Base-by-base conservation (phyloP, 2,329 filamentous ascomycete genomes). In the Nothomitra cinnamomea region DNA sequence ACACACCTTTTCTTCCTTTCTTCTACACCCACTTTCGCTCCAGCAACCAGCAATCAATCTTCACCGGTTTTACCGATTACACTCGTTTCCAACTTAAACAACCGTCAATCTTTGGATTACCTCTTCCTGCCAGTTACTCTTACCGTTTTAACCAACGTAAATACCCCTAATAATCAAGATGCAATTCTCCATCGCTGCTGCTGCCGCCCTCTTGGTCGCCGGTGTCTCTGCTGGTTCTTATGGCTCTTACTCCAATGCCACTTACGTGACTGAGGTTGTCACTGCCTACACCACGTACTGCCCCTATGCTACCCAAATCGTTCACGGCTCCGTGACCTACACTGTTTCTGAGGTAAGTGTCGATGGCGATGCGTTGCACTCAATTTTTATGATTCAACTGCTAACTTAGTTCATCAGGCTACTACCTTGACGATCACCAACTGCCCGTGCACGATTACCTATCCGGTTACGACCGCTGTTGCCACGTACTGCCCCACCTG, bases 241-340 rank as follows among this genome's bases (percentile, higher is more conserved):
- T 45, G 22, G 40, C 52, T 56, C 59, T 45, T 42, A 40, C 55
- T 55, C 40, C 48, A 54, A 63, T 62, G 58, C 63, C 64, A 70
- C 71, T 60, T 77, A 77, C 68, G 74, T 73, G 69, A 86, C 81
- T 60, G 78, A 83, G 73, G 71, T 79, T 59, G 76, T 86, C 59
- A 80, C 78, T 55, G 68, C 71, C 55, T 78, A 78, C 72, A 80
- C 76, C 69, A 87, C 83, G 65, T 85, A 75, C 78, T 87, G 84
- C 79, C 82, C 83, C 21, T 72, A 64, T 60, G 67, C 83, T 59
- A 86, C 83, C 61, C 67, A 72, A 61, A 69, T 86, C 68, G 77
- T 75, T 63, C 73, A 83, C 70, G 76, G 74, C 65, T 72, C 69
- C 69, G 72, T 75, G 66, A 85, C 81, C 69, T 85, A 83, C 75